phyloP scores from a whole-genome alignment of 176 grass and related monocot species.

The Puya raimondii region DNA sequence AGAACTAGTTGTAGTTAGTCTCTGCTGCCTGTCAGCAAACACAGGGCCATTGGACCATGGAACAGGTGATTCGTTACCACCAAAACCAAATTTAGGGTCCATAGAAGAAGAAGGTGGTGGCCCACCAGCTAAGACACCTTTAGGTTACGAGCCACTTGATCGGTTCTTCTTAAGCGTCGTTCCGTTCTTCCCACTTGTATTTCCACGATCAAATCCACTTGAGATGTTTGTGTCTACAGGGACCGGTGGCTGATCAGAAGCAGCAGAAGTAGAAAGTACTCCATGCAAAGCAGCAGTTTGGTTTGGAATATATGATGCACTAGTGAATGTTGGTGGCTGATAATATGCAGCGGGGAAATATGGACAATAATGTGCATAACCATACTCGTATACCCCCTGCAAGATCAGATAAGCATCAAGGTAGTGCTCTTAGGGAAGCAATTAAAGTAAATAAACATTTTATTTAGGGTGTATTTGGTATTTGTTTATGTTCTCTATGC shows the following conservation, averaged over 20 bases:
- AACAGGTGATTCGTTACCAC: conserved; percentile 22
- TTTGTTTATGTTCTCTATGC: too few species aligned
- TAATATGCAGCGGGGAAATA: conserved; percentile 25
- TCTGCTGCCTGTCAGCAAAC: conserved; percentile 20
- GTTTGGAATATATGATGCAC: conserved; percentile 8
- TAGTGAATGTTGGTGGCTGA: conserved; percentile 3
- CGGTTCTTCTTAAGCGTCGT: conserved; percentile 2
- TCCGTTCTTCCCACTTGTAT: conserved; percentile 5
- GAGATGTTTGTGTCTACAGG: conserved; percentile 8
- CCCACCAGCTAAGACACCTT: conserved; percentile 1
- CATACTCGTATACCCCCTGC: conserved; percentile 61
- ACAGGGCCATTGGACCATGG: conserved; percentile 12
- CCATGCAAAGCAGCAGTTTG: conserved; percentile 7
- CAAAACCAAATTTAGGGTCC: conserved; percentile 20
- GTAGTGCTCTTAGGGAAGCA: neutral
- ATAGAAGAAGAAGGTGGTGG: neutral
- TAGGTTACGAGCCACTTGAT: conserved; percentile 11
- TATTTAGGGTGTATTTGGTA: too few species aligned
- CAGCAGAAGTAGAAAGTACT: conserved; percentile 8
- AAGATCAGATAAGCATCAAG: neutral
- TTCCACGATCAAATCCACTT: neutral
- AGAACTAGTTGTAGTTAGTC: conserved; percentile 3
- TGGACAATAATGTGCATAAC: conserved; percentile 49
- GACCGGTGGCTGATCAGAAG: neutral
- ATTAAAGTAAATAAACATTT: neutral